Conservation (phyloP, 192 early-diverging fungal species). For the Backusella psychrophila region DNA sequence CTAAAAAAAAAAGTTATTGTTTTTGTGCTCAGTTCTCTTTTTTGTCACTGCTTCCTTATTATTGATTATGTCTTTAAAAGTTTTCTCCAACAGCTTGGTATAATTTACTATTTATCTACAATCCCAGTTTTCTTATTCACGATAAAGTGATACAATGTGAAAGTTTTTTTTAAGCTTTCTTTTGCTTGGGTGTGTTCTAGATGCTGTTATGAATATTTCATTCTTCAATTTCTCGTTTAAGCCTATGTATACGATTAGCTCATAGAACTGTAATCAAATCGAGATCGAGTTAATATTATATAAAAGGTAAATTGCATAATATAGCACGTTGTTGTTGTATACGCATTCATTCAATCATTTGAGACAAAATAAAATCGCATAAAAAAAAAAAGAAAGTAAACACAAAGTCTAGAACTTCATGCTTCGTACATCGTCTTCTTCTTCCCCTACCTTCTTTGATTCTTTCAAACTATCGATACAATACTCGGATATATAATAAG, state of each 20-base stretch:
- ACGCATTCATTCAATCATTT: background rate
- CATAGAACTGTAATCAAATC: no score
- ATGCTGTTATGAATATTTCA: no score
- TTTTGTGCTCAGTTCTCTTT: no score
- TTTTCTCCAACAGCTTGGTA: background rate
- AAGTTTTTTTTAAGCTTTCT: background rate
- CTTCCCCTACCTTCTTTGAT: background rate
- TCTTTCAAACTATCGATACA: background rate
- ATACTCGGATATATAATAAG: background rate
- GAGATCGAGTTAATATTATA: background rate
- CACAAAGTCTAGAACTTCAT: background rate
- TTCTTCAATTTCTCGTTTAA: no score
- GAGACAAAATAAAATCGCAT: background rate
- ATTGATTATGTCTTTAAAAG: background rate
- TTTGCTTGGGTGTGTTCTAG: background rate
- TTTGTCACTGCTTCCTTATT: no score
- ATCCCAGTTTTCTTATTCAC: background rate
- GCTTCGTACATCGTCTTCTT: background rate
- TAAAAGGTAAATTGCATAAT: background rate
- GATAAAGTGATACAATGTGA: background rate
- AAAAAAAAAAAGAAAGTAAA: background rate
- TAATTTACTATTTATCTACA: background rate
- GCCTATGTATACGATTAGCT: no score
- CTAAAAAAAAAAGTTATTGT: background rate
- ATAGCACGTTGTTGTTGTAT: background rate